Conservation (phyloP, 2,329 filamentous ascomycete species). For the Cordyceps cicadae region DNA sequence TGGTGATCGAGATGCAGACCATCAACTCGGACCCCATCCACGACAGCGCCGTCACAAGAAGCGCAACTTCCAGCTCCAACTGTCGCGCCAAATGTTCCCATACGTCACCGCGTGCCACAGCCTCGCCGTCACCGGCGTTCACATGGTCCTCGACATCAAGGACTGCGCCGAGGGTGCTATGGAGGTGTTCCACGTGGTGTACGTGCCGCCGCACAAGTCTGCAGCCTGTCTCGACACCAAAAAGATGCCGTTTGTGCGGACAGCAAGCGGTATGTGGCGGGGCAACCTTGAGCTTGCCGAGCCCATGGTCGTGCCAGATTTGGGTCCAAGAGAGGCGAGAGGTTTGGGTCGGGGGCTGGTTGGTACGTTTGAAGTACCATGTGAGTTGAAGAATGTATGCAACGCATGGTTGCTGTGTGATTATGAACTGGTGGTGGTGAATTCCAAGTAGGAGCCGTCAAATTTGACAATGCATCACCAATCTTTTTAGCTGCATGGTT, state of each 20-base stretch:
- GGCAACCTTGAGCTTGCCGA: background rate
- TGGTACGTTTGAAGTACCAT: background rate
- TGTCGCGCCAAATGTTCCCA: slow-evolving; percentile 9
- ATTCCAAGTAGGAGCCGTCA: background rate
- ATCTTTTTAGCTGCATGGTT: too few species aligned
- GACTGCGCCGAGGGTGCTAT: background rate
- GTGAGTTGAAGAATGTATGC: background rate
- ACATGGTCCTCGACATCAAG: background rate
- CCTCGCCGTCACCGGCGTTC: background rate
- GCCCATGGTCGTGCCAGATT: slow-evolving; percentile 1
- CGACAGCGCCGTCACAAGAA: background rate
- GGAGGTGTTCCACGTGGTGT: slow-evolving; percentile 1
- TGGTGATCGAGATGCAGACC: background rate
- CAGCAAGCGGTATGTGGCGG: background rate
- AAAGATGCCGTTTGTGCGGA: slow-evolving; percentile 7
- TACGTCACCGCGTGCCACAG: background rate
- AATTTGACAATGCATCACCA: too few species aligned
- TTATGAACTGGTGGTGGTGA: background rate
- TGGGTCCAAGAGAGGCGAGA: background rate
- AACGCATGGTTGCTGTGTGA: slow-evolving; percentile 1
- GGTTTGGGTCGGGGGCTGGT: background rate
- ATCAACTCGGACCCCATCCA: background rate
- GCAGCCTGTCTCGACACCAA: background rate
- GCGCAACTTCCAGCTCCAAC: background rate
- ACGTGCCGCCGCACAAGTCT: background rate